Evolutionary conservation across 495 filamentous ascomycete genomes (phyloP).

Genomic region (Aspergillus homomorphus): DNA sequence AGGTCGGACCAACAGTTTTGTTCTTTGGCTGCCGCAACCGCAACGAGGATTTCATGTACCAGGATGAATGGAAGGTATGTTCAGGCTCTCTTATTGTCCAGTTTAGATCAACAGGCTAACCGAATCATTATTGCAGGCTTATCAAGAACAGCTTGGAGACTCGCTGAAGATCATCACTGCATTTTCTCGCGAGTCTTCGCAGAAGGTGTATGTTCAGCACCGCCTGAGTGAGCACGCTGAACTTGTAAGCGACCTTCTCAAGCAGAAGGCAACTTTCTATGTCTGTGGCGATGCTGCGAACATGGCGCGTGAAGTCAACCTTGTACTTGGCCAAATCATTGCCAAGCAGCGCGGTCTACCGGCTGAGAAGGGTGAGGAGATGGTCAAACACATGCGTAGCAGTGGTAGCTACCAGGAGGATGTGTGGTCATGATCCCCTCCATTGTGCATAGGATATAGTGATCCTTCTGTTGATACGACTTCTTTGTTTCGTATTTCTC

Average conservation of each 20-base stretch:
- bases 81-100: background rate
- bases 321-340: constrained; percentile 78
- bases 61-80: constrained; percentile 90
- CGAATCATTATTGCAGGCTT: constrained; percentile 55
- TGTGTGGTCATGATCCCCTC: constrained; percentile 72
- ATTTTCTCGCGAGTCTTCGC: constrained; percentile 75
- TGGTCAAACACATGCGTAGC: constrained; percentile 92
- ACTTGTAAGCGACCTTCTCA: constrained; percentile 82
- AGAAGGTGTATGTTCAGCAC: constrained; percentile 98
- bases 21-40: constrained; percentile 92
- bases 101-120: background rate
- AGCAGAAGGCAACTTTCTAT: constrained; percentile 93
- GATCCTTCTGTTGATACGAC: constrained; percentile 22
- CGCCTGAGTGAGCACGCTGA: constrained; percentile 76
- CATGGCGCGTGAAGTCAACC: constrained; percentile 97
- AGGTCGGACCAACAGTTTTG: constrained; percentile 83
- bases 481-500: constrained; percentile 17
- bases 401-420: constrained; percentile 97
- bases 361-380: constrained; percentile 84
- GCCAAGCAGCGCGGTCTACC: constrained; percentile 75
- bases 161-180: constrained; percentile 84
- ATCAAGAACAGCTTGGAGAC: constrained; percentile 76
- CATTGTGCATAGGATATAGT: constrained; percentile 17
- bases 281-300: constrained; percentile 97
- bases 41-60: constrained; percentile 87